A percentile compares a stretch with the other conserved stretches of the same genome.
These are phyloP conservation scores for Lepiota brunneoincarnata DNA, from an alignment of 768 basidiomycete genomes.

Conservation along the genomic window DNA sequence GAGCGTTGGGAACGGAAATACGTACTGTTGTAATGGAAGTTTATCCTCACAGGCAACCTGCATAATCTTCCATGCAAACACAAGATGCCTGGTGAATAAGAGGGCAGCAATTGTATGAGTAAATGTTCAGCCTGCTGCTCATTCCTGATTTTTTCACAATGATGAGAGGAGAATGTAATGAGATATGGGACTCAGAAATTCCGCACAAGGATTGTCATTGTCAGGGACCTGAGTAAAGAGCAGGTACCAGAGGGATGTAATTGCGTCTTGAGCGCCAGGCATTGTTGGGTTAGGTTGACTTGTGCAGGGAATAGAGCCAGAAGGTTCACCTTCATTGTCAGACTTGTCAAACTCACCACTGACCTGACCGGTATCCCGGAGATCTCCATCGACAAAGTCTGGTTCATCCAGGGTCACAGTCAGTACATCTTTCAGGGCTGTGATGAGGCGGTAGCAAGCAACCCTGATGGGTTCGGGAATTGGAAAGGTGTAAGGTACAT, in stretches of 20 bases:
- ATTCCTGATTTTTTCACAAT: not conserved
- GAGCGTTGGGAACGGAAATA: too few relatives aligned
- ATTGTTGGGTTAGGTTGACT: not conserved
- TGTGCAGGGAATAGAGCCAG: too few relatives aligned
- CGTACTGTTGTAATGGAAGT: not conserved
- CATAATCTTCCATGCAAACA: constrained; percentile 7
- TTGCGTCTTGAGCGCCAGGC: not conserved
- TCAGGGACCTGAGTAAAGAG: not conserved
- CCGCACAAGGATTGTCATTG: not conserved
- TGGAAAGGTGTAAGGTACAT: not conserved
- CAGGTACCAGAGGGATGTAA: not conserved
- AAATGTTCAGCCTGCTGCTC: constrained; percentile 4
- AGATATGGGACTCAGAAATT: not conserved
- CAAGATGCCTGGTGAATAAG: constrained; percentile 6
- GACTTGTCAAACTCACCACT: too few relatives aligned
- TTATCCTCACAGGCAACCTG: not conserved
- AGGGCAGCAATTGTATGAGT: constrained; percentile 16
- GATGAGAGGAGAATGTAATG: constrained; percentile 12
- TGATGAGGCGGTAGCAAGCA: not conserved
- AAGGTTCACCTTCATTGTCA: too few relatives aligned
- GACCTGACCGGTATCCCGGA: too few relatives aligned
- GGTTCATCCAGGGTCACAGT: too few relatives aligned
- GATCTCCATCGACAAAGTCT: too few relatives aligned
- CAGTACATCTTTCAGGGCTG: too few relatives aligned
- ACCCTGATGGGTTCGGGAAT: not conserved